Evolutionary conservation across 2,329 filamentous ascomycete genomes (phyloP), one percentile per base, ranked within the genome.

Genomic region (Meredithiella fracta): DNA sequence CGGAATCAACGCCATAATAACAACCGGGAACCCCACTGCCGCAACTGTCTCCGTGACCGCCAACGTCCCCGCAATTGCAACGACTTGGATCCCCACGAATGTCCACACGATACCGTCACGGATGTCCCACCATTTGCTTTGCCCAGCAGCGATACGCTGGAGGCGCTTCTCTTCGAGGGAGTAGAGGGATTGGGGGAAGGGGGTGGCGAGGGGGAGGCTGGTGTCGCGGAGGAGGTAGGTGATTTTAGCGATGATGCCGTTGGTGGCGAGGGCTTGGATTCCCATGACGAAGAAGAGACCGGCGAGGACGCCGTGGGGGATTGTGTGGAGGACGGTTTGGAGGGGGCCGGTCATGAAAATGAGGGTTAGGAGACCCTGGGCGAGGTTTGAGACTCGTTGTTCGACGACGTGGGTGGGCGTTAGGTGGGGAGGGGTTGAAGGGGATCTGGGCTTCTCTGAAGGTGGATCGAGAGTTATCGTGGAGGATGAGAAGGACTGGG

Each of bases 271-370:
- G 2, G 85, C 85, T 68, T 90, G 83, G 59, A 86, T 74, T 44
- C 85, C 86, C 86, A 91, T 90, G 65, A 88, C 78, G 68, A 90
- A 90, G 73, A 91, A 91, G 25, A 91, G 74, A 0, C 86, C 86
- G 0, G 85, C 86, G 56, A 91, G 76, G 1, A 90, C 85, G 59
- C 82, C 85, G 64, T 89, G 85, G 0, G 86, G 86, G 61, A 91
- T 86, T 8, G 88, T 75, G 63, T 88, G 82, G 8, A 91, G 71
- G 15, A 89, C 84, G 20, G 82, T 70, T 1, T 91, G 76, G 1
- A 91, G 71, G 0, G 86, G 86, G 0, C 82, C 82, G 0, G 80
- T 78, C 84, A 90, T 90, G 58, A 86, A 88, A 47, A 83, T 83
- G 3, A 91, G 75, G 0, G 85, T 88, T 2, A 91, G 72, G 0